Conservation (phyloP, 2,329 filamentous ascomycete species). For the Neopestalotiopsis rosae region DNA sequence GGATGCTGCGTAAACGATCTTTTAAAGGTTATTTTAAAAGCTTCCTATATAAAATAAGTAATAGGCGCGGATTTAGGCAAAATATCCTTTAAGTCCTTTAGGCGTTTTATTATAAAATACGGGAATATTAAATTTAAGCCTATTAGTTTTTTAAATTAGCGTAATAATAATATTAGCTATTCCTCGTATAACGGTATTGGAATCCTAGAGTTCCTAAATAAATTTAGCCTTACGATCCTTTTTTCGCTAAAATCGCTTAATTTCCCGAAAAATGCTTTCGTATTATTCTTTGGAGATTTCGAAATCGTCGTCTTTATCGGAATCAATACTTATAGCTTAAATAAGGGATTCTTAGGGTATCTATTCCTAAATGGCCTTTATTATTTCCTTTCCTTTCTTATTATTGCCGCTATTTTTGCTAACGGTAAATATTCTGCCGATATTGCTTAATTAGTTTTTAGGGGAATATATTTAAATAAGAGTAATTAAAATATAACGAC, state of each 20-base stretch:
- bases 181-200: not conserved
- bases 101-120: not conserved
- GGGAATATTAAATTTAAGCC: not conserved
- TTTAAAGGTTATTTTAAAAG: conserved; percentile 4
- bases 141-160: not conserved
- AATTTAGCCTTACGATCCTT: not conserved
- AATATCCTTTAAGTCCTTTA: not conserved
- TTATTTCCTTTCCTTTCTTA: no score
- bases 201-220: not conserved
- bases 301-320: not conserved
- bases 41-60: conserved; percentile 1
- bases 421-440: not conserved
- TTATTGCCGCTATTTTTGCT: no score
- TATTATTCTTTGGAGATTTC: not conserved
- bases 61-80: not conserved
- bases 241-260: not conserved
- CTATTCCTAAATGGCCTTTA: no score
- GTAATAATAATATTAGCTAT: conserved; percentile 1
- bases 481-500: conserved; percentile 14
- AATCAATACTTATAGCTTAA: not conserved
- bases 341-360: not conserved
- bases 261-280: not conserved
- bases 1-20: not conserved
- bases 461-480: conserved; percentile 3
- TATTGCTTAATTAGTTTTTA: not conserved